A percentile compares a stretch with the other conserved stretches of the same genome.
Conservation (phyloP, 768 basidiomycete genomes). For the Kwoniella bestiolae region DNA sequence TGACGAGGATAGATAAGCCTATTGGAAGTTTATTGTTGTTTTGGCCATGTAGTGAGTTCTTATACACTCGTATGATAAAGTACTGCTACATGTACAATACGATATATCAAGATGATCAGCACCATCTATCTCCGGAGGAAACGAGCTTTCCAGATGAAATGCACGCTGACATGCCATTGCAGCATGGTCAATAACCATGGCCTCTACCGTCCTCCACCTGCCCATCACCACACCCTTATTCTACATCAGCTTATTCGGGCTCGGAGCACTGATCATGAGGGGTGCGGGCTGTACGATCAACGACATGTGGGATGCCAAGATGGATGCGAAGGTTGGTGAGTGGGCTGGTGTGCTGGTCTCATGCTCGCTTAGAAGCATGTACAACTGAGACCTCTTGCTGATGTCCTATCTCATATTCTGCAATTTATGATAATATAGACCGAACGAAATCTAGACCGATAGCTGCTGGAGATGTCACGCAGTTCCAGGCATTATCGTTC, state of each 20-base stretch:
- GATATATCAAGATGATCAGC: too few species aligned
- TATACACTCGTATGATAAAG: not conserved
- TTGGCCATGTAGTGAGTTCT: slow-evolving; percentile 84
- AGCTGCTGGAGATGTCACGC: slow-evolving; percentile 78
- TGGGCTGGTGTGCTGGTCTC: slow-evolving; percentile 3
- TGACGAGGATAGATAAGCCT: slow-evolving; percentile 92
- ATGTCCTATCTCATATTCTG: not conserved
- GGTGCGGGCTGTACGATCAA: slow-evolving; percentile 99
- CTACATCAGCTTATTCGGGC: slow-evolving; percentile 80
- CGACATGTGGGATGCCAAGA: slow-evolving; percentile 94
- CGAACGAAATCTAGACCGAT: slow-evolving; percentile 87
- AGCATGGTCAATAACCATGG: slow-evolving; percentile 99
- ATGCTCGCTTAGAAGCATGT: not conserved
- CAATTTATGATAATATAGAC: too few species aligned
- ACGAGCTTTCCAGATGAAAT: too few species aligned
- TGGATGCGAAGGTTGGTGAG: slow-evolving; percentile 89
- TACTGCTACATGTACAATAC: not conserved
- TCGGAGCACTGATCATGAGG: slow-evolving; percentile 92
- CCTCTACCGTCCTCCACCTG: slow-evolving; percentile 74
- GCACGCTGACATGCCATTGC: too few species aligned
- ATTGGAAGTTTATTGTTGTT: slow-evolving; percentile 89
- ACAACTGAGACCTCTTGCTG: not conserved
- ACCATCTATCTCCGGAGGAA: too few species aligned
- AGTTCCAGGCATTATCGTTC: slow-evolving; percentile 75
- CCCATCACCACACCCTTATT: slow-evolving; percentile 72